Percentiles rank a stretch among this genome's conserved stretches.
These are phyloP conservation scores for Fusarium dlaminii DNA, from an alignment of 2,329 filamentous ascomycete genomes.

Conservation along the genomic window DNA sequence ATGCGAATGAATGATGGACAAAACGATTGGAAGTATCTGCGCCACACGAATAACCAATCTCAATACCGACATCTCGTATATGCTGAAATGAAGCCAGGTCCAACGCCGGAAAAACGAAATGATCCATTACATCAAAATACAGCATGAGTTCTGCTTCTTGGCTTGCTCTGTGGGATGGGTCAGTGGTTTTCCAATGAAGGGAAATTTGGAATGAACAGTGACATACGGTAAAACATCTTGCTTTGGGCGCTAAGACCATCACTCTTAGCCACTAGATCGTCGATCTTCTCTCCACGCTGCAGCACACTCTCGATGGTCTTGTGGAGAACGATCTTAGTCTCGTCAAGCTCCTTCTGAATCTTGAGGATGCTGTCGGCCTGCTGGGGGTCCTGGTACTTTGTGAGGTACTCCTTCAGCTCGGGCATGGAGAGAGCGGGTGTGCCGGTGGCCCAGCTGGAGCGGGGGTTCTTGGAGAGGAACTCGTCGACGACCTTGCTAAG, in stretches of 20 bases:
- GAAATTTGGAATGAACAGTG: not conserved
- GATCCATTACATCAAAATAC: conserved; percentile 69
- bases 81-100: conserved; percentile 45
- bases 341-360: conserved; percentile 96
- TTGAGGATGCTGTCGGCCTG: conserved; percentile 93
- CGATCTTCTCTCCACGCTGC: conserved; percentile 95
- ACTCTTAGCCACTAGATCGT: conserved; percentile 92
- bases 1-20: conserved; percentile 38
- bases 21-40: conserved; percentile 42
- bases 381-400: conserved; percentile 83
- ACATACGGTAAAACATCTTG: conserved; percentile 95
- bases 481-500: conserved; percentile 89
- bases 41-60: conserved; percentile 48
- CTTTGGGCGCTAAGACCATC: conserved; percentile 89
- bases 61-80: conserved; percentile 41
- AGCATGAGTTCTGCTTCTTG: conserved; percentile 85
- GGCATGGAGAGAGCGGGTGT: conserved; percentile 69
- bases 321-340: conserved; percentile 96
- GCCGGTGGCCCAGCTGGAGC: conserved; percentile 70
- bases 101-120: conserved; percentile 46
- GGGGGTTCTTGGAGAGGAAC: conserved; percentile 80
- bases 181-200: not conserved
- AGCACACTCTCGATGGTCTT: conserved; percentile 92
- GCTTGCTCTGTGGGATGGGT: conserved; percentile 62
- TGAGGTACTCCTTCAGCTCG: conserved; percentile 79